A percentile compares a stretch with the other conserved stretches of the same genome.
Evolutionary conservation across 257 asterid genomes (phyloP).

Genomic region (Nicotiana undulata): DNA sequence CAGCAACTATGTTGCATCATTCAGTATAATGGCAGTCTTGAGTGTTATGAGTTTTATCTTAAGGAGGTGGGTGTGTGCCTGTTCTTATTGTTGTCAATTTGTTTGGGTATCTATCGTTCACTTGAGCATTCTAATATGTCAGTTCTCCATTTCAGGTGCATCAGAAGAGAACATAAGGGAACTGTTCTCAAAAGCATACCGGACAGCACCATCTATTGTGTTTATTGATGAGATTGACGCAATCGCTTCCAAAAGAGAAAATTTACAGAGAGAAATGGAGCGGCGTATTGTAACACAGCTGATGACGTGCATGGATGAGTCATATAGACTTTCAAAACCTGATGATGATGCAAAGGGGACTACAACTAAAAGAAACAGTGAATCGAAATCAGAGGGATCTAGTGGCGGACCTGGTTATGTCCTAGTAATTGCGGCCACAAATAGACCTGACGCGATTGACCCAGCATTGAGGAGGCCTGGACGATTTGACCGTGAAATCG

Average conservation of each 20-base stretch:
- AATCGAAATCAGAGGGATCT: slow-evolving; percentile 25
- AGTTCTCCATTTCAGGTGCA: slow-evolving; percentile 44
- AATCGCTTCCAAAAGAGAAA: slow-evolving; percentile 85
- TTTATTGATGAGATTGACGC: slow-evolving; percentile 96
- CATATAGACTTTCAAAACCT: slow-evolving; percentile 36
- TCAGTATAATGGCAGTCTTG: neutral
- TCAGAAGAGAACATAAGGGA: slow-evolving; percentile 85
- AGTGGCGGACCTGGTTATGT: slow-evolving; percentile 45
- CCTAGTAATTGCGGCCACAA: slow-evolving; percentile 87
- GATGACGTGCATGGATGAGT: slow-evolving; percentile 88
- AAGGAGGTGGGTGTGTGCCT: neutral
- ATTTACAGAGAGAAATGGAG: slow-evolving; percentile 76
- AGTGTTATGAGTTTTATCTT: neutral
- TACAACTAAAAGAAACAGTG: slow-evolving; percentile 7
- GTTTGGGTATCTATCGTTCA: neutral
- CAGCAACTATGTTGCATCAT: neutral
- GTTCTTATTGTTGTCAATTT: neutral
- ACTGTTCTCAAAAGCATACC: slow-evolving; percentile 65
- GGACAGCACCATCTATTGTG: slow-evolving; percentile 89
- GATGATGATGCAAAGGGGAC: slow-evolving; percentile 16
- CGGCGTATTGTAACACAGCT: slow-evolving; percentile 77
- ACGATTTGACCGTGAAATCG: slow-evolving; percentile 81
- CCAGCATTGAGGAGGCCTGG: slow-evolving; percentile 93
- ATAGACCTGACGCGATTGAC: slow-evolving; percentile 83
- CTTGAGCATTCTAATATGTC: neutral